Conservation (phyloP, 768 basidiomycete species). For the Postia placenta region DNA sequence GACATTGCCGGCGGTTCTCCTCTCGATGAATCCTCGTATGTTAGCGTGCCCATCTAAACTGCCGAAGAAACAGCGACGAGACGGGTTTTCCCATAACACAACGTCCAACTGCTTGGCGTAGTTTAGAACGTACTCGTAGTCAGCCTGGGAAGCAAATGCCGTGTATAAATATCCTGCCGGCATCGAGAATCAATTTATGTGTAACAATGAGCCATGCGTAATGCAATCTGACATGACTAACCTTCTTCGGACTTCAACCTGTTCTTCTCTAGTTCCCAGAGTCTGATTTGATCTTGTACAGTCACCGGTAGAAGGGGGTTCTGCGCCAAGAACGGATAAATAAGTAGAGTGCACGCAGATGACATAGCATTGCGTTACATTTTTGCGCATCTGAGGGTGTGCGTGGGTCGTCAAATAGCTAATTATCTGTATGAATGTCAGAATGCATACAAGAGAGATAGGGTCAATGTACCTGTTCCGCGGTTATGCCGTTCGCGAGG, state of each 20-base stretch:
- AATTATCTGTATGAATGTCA: conserved; percentile 62
- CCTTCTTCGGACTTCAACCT: conserved; percentile 86
- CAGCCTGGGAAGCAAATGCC: conserved; percentile 77
- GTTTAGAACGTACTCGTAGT: conserved; percentile 81
- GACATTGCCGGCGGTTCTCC: conserved; percentile 35
- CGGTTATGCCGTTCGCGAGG: conserved; percentile 90
- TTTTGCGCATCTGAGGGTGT: conserved; percentile 96
- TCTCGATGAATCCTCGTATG: conserved; percentile 75
- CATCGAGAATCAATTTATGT: conserved; percentile 11
- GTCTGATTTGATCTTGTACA: conserved; percentile 94
- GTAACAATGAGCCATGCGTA: conserved; percentile 4
- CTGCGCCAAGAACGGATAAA: no score
- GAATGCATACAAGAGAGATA: neutral
- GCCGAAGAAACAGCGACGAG: conserved; percentile 78
- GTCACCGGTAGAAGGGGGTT: conserved; percentile 93
- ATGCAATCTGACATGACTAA: conserved; percentile 27
- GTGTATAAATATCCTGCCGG: conserved; percentile 79
- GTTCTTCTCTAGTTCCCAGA: conserved; percentile 96
- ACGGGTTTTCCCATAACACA: conserved; percentile 75
- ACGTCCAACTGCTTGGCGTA: conserved; percentile 81
- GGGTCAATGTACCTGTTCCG: conserved; percentile 69
- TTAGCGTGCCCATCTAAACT: conserved; percentile 72
- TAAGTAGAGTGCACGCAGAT: neutral
- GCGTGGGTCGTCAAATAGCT: conserved; percentile 92
- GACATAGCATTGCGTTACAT: conserved; percentile 43